Conservation (phyloP, 176 grass and related monocot species). For the Olyra latifolia region DNA sequence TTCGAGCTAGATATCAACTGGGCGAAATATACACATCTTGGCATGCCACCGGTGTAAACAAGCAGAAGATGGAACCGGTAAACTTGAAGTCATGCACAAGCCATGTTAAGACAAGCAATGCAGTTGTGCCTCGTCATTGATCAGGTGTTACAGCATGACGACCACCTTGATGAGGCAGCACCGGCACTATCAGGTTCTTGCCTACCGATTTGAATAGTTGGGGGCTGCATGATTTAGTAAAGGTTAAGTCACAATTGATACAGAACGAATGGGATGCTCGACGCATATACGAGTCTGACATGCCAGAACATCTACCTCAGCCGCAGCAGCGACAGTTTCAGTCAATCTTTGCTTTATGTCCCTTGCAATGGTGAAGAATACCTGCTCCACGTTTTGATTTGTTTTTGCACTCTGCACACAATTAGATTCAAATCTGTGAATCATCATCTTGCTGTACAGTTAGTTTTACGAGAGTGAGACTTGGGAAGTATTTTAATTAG, state of each 20-base stretch:
- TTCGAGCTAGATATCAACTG: slow-evolving; percentile 33
- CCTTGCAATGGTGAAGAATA: slow-evolving; percentile 87
- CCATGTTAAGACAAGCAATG: background rate
- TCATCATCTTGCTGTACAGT: slow-evolving; percentile 11
- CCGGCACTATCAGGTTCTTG: slow-evolving; percentile 41
- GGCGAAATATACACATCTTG: slow-evolving; percentile 49
- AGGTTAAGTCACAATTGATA: background rate
- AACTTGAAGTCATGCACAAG: slow-evolving; percentile 26
- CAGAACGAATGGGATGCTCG: background rate
- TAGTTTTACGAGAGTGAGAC: background rate
- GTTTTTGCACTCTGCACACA: slow-evolving; percentile 85
- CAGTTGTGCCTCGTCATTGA: background rate
- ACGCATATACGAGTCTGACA: background rate
- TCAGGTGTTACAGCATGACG: slow-evolving; percentile 77
- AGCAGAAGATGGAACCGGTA: background rate
- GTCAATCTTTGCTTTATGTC: slow-evolving; percentile 84
- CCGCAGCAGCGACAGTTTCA: slow-evolving; percentile 53
- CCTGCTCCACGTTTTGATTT: slow-evolving; percentile 84
- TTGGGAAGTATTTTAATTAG: slow-evolving; percentile 14
- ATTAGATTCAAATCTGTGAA: background rate
- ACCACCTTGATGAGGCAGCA: slow-evolving; percentile 42
- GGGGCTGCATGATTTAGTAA: slow-evolving; percentile 44
- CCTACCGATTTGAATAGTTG: slow-evolving; percentile 67
- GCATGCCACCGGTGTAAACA: slow-evolving; percentile 25
- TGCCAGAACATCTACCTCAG: slow-evolving; percentile 54